Evolutionary conservation across 2,329 filamentous ascomycete genomes (phyloP), one percentile per base, ranked within the genome.

Genomic region (Paecilomyces dactylethromorphus): DNA sequence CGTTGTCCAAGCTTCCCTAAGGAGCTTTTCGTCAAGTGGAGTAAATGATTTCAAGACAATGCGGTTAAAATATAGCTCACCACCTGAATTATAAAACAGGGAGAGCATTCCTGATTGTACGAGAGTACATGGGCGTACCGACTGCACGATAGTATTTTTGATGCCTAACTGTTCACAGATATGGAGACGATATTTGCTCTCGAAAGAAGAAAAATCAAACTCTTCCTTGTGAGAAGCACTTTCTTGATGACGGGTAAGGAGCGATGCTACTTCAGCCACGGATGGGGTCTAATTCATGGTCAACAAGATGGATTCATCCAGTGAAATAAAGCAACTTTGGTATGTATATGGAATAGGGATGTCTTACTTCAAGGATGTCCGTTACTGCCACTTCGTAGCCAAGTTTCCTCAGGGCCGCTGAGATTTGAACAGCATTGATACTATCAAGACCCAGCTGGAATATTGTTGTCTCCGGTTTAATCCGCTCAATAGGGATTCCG

Each of bases 371-470:
- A 57, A 97, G 82, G 13, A 97, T 85, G 70, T 96, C 90, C 1
- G 85, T 83, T 0, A 89, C 86, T 1, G 85, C 84, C 0, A 92
- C 73, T 1, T 71, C 67, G 45, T 86, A 76, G 0, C 86, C 86
- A 18, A 81, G 67, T 45, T 80, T 82, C 18, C 88, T 84, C 15
- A 97, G 77, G 26, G 81, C 76, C 1, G 84, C 81, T 0, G 91
- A 90, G 10, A 96, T 79, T 67, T 96, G 92, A 15, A 85, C 81
- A 0, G 91, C 90, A 60, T 89, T 92, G 67, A 97, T 94, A 69
- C 92, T 97, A 73, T 97, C 92, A 3, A 97, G 78, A 0, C 93
- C 93, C n/a, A 96, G 83, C 59, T 89, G 86, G 66, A 93, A 96
- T 54, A 97, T 91, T 0, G 90, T 91, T 0, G 86, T 91, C 10